These are phyloP conservation scores for Puya raimondii DNA, from an alignment of 176 grass and related monocot genomes.

Conservation along the genomic window DNA sequence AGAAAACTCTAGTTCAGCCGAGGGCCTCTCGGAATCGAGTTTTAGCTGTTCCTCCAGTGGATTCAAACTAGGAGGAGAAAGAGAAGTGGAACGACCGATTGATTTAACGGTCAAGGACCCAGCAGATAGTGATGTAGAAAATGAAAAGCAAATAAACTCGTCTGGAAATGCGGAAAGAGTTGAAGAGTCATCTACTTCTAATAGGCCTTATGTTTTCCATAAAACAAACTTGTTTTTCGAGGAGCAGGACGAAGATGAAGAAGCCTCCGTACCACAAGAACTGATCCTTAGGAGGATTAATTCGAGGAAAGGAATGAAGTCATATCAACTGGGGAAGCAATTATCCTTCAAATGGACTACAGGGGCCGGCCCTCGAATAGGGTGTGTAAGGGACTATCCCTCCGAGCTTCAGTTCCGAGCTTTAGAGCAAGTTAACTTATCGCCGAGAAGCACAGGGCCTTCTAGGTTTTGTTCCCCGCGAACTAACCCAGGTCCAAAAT, in stretches of 20 bases:
- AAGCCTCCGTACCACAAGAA: constrained; percentile 28
- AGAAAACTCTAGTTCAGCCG: background rate
- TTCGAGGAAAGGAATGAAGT: constrained; percentile 44
- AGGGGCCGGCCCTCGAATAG: constrained; percentile 57
- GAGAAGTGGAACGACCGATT: too few species aligned
- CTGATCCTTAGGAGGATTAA: constrained; percentile 52
- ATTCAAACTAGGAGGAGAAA: background rate
- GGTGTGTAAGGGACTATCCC: constrained; percentile 63
- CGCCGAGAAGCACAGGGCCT: constrained; percentile 11
- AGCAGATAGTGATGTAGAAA: background rate
- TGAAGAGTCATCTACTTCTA: constrained; percentile 16
- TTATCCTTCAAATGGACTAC: constrained; percentile 51
- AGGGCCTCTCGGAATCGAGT: background rate
- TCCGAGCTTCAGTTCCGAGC: constrained; percentile 48
- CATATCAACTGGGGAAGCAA: constrained; percentile 63
- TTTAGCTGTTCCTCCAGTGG: background rate
- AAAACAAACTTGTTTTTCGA: constrained; percentile 33
- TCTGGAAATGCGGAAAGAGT: constrained; percentile 1
- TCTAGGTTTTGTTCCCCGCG: constrained; percentile 24
- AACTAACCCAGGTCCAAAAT: background rate
- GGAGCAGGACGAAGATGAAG: background rate
- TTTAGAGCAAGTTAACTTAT: constrained; percentile 46
- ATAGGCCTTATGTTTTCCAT: constrained; percentile 24
- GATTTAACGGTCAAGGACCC: background rate
- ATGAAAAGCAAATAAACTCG: background rate